phyloP scores from a whole-genome alignment of 2,329 filamentous ascomycete genomes.

The Cladosporium sp. region DNA sequence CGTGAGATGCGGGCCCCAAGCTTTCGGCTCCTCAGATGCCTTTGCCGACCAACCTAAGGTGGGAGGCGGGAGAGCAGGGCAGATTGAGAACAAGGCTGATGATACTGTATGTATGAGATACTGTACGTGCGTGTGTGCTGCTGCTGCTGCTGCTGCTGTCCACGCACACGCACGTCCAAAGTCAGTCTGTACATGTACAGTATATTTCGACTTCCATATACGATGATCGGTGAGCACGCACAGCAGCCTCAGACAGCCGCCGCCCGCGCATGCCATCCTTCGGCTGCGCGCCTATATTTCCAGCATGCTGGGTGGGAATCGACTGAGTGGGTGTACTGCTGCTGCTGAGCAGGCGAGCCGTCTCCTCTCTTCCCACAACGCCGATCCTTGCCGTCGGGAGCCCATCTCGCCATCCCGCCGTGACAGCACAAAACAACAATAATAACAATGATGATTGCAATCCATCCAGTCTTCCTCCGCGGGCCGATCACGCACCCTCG shows the following conservation, averaged over 20 bases:
- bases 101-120: not conserved
- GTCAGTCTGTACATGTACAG: not conserved
- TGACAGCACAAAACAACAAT: not conserved
- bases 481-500: not conserved
- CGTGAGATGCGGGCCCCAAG: conserved; percentile 1
- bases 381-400: not conserved
- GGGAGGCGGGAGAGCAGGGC: not conserved
- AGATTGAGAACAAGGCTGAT: not conserved
- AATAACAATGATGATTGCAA: not conserved
- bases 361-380: not conserved
- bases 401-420: not conserved
- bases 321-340: not conserved
- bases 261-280: not conserved
- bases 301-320: not conserved
- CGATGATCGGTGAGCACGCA: not conserved
- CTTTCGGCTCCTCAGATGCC: conserved; percentile 11
- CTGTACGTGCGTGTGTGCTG: not conserved
- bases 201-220: not conserved
- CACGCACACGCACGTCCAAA: not conserved
- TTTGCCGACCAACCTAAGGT: not conserved
- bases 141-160: not conserved
- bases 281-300: not conserved
- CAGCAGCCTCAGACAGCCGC: not conserved
- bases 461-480: not conserved
- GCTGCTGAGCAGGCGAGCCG: not conserved